A percentile compares a stretch with the other conserved stretches of the same genome.
Evolutionary conservation across 441 rosid genomes (phyloP).

Genomic region (Pelargonium cotyledonis): DNA sequence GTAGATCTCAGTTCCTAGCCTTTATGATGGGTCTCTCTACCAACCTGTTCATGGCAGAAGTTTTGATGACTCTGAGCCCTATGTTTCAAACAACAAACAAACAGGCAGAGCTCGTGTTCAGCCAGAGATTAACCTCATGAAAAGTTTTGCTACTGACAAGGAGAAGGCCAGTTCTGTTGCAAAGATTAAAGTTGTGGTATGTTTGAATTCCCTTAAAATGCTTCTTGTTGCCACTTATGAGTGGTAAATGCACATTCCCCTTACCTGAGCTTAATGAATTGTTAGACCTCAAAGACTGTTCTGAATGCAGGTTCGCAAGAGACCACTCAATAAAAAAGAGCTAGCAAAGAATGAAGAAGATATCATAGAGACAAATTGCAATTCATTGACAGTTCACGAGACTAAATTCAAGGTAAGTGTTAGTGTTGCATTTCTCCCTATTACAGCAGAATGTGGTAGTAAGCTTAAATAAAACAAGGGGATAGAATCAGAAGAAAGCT

Average conservation of each 20-base stretch:
- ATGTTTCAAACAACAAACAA: slow-evolving; percentile 49
- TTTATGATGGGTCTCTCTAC: slow-evolving; percentile 54
- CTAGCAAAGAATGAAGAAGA: slow-evolving; percentile 88
- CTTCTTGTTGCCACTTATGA: background rate
- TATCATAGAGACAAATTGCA: slow-evolving; percentile 69
- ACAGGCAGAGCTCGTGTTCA: slow-evolving; percentile 52
- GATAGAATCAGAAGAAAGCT: background rate
- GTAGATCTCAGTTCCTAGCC: slow-evolving; percentile 58
- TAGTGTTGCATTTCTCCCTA: background rate
- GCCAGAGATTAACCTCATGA: slow-evolving; percentile 61
- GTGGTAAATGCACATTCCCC: background rate
- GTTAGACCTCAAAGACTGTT: slow-evolving; percentile 12
- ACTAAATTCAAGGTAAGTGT: slow-evolving; percentile 81
- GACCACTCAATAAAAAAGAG: slow-evolving; percentile 96
- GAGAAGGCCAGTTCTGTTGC: slow-evolving; percentile 85
- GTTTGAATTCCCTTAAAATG: slow-evolving; percentile 19
- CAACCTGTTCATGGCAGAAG: slow-evolving; percentile 68
- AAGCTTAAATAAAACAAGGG: background rate
- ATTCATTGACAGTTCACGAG: slow-evolving; percentile 81
- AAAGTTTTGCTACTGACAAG: slow-evolving; percentile 75
- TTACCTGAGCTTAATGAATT: background rate
- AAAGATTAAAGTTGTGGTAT: slow-evolving; percentile 98
- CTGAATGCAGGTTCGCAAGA: slow-evolving; percentile 77
- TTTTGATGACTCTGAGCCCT: slow-evolving; percentile 75
- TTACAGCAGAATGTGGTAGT: background rate